phyloP scores from a whole-genome alignment of 2,329 filamentous ascomycete species.

The Microcyclosporella mali region DNA sequence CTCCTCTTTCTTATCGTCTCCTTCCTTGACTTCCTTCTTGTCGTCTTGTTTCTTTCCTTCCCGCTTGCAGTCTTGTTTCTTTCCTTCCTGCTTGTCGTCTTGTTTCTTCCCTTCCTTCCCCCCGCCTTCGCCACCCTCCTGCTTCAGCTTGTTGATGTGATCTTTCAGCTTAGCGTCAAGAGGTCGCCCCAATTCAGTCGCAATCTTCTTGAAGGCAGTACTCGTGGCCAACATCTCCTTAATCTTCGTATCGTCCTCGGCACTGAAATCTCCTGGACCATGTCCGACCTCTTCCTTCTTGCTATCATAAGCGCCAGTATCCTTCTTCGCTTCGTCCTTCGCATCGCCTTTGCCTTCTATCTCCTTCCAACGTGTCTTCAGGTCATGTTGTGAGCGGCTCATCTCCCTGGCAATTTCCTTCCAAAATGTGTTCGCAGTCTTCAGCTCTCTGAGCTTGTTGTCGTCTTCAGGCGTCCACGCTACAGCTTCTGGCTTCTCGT shows the following conservation, averaged over 20 bases:
- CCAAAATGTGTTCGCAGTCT: constrained; percentile 9
- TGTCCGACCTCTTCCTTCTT: constrained; percentile 1
- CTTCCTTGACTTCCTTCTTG: constrained; percentile 17
- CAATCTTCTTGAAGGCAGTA: constrained; percentile 31
- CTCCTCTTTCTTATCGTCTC: constrained; percentile 2
- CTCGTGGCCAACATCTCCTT: constrained; percentile 31
- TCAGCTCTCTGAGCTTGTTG: constrained; percentile 28
- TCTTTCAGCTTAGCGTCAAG: constrained; percentile 13
- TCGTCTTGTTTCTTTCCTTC: constrained; percentile 14
- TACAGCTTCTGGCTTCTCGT: constrained; percentile 1
- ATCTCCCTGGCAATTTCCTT: constrained; percentile 12
- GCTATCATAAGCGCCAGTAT: constrained; percentile 2
- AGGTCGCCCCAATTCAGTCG: constrained; percentile 25
- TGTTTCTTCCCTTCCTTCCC: constrained; percentile 4
- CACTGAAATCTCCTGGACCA: constrained; percentile 19
- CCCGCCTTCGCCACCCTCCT: background rate
- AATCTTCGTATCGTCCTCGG: constrained; percentile 37
- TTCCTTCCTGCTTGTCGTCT: constrained; percentile 3
- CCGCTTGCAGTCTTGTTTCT: constrained; percentile 8
- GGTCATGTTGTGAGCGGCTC: constrained; percentile 4
- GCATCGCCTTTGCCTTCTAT: constrained; percentile 7
- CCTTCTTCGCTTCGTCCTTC: constrained; percentile 4
- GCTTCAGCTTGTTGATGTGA: constrained; percentile 35
- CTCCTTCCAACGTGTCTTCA: constrained; percentile 10
- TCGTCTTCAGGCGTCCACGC: constrained; percentile 36